Evolutionary conservation across 176 grass and related monocot species (phyloP), one percentile per base, ranked within the genome.

Genomic region (Aechmea fasciata): DNA sequence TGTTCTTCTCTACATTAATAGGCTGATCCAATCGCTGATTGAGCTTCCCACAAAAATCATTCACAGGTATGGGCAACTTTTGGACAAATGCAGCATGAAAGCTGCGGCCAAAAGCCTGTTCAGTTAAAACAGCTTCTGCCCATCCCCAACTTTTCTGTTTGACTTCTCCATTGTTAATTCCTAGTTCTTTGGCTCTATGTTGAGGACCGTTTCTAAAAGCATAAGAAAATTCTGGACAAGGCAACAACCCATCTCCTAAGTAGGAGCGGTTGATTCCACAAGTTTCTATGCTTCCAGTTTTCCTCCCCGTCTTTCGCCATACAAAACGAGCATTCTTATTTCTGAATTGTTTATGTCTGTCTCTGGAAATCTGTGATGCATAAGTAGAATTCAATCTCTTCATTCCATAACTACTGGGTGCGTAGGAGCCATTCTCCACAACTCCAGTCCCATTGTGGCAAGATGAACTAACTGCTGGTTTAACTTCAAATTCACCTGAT

Each of bases 221-320:
- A 63, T 24, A 63, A 63, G 57, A 63, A 63, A 23, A 63, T 24
- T 63, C 19, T 63, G 57, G 57, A 63, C 19, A 11, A 63, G 57
- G 57, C 23, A 63, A 63, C 57, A 63, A 63, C 18, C 57, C 57
- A 22, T 24, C 57, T 63, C 57, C 57, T 22, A 11, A 10, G 11
- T 20, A 63, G 1, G 57, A 63, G 23, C 23, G 18, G 18, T 63
- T 63, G 19, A 17, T 63, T 9, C 57, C 57, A 63, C 7, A 23
- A 63, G 57, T 11, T 11, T 63, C 19, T 24, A 23, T 11, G 23
- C 57, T 63, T 63, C 57, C 57, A 63, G 23, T 12, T 20, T 63
- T 63, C 23, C 11, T 63, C 57, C 57, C 14, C 2, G 57, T 24
- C 57, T 63, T 63, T 63, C 23, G 57, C 57, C 57, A 63, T 11